Conservation (phyloP, 78 protist species). For the Emiliania huxleyi region DNA sequence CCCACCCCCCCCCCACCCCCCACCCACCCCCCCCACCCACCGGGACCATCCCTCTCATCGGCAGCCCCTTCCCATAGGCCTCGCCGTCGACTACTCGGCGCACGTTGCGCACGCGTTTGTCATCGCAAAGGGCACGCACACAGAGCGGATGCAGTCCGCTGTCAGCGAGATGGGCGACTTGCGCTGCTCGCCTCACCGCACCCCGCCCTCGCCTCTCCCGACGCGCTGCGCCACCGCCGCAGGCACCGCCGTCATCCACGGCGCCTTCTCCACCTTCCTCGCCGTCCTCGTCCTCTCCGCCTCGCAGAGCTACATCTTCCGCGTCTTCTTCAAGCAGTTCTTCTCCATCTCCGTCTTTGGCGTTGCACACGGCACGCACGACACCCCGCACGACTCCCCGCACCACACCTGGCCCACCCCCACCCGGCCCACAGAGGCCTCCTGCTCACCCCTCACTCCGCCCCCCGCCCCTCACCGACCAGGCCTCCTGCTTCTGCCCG, state of each 20-base stretch:
- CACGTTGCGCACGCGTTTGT: slow-evolving; percentile 56
- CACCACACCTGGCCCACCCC: no score
- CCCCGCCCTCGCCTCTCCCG: no score
- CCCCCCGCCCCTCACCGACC: no score
- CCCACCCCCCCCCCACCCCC: no score
- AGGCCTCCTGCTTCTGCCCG: slow-evolving; percentile 39
- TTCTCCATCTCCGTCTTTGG: slow-evolving; percentile 16
- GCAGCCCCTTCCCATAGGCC: no score
- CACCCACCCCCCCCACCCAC: no score
- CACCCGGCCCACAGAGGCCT: no score
- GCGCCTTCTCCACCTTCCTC: slow-evolving; percentile 53
- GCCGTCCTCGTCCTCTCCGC: slow-evolving; percentile 42
- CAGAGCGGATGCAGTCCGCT: background rate
- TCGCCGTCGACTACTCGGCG: slow-evolving; percentile 54
- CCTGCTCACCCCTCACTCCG: no score
- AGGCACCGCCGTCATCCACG: slow-evolving; percentile 48
- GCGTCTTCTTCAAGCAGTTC: slow-evolving; percentile 43
- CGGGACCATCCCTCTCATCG: no score
- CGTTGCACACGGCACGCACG: background rate
- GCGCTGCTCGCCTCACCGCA: no score
- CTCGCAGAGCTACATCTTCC: slow-evolving; percentile 44
- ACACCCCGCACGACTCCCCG: no score
- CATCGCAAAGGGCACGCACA: background rate
- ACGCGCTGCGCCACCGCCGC: no score
- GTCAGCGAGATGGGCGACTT: background rate